Percentiles rank a stretch among this genome's conserved stretches.
These are phyloP conservation scores for Pythium plurisporium DNA, from an alignment of 352 stramenopile genomes.

Conservation along the genomic window DNA sequence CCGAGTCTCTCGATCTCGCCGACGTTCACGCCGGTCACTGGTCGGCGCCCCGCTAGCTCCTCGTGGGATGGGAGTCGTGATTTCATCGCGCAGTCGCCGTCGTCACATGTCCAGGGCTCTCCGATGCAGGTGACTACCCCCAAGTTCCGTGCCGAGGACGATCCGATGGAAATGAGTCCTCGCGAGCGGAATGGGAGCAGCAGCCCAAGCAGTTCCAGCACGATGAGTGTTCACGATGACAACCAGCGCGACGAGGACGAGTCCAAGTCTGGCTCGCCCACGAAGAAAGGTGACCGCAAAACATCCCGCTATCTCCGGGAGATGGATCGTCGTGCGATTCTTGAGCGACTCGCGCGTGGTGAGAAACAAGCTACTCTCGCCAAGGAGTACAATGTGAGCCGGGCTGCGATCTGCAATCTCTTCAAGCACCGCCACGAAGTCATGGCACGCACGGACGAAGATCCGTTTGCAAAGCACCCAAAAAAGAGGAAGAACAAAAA, in stretches of 20 bases:
- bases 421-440: constrained; percentile 45
- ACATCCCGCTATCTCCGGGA: constrained; percentile 49
- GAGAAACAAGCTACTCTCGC: constrained; percentile 51
- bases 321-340: constrained; percentile 38
- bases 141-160: neutral
- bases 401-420: constrained; percentile 55
- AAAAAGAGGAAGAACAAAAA: constrained; percentile 29
- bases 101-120: neutral
- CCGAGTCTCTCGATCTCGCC: constrained; percentile 1
- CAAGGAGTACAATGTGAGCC: constrained; percentile 53
- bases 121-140: neutral
- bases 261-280: neutral
- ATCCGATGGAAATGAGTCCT: neutral
- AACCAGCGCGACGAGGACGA: neutral
- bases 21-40: neutral
- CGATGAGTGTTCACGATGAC: neutral
- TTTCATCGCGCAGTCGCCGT: neutral
- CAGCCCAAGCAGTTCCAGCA: constrained; percentile 12
- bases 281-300: constrained; percentile 21
- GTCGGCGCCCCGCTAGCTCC: neutral
- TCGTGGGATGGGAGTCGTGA: neutral
- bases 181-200: constrained; percentile 5
- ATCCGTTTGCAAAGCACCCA: constrained; percentile 45
- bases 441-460: constrained; percentile 34
- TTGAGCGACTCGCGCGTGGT: constrained; percentile 34